These are phyloP conservation scores for Solanum boliviense DNA, from an alignment of 257 asterid genomes.

Conservation along the genomic window DNA sequence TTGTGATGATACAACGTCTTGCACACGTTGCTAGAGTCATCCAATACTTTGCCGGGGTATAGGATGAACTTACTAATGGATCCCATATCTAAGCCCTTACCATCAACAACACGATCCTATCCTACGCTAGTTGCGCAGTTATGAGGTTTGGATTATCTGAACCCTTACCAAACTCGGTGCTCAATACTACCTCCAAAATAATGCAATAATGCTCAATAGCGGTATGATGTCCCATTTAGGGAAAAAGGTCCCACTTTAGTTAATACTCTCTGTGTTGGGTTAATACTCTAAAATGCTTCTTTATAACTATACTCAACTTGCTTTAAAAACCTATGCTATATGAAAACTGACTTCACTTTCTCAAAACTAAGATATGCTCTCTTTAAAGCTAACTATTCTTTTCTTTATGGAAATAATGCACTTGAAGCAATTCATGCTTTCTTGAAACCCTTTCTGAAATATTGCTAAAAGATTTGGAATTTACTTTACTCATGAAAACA, in stretches of 20 bases:
- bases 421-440: background rate
- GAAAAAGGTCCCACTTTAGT: background rate
- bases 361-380: background rate
- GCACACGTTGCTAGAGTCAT: background rate
- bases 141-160: background rate
- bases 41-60: background rate
- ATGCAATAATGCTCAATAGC: background rate
- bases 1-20: background rate
- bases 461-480: background rate
- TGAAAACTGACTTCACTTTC: background rate
- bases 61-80: background rate
- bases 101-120: background rate
- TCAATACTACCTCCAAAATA: background rate
- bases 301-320: background rate
- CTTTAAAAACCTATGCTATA: background rate
- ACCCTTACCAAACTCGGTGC: background rate
- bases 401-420: background rate
- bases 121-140: background rate
- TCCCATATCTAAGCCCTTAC: background rate
- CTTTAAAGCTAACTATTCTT: background rate
- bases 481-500: background rate
- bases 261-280: background rate
- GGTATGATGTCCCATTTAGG: background rate
- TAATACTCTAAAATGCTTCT: background rate
- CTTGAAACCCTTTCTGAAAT: background rate